These are phyloP conservation scores for Artomyces pyxidatus DNA, from an alignment of 768 basidiomycete genomes.

Conservation along the genomic window DNA sequence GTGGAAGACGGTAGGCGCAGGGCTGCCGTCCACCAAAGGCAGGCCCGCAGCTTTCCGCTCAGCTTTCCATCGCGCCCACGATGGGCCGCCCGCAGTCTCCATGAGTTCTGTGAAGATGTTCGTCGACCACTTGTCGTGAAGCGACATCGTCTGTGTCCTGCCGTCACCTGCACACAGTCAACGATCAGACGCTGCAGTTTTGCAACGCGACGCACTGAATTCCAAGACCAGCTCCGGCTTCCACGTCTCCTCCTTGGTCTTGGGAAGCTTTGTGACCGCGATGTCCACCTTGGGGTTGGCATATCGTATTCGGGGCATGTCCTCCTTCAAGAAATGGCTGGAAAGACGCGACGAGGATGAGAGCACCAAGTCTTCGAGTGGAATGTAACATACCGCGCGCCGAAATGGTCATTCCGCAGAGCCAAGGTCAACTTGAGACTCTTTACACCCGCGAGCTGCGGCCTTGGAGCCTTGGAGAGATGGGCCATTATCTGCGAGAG, in stretches of 20 bases:
- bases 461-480: constrained; percentile 44
- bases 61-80: constrained; percentile 50
- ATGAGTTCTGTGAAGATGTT: constrained; percentile 63
- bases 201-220: constrained; percentile 44
- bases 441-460: constrained; percentile 40
- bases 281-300: constrained; percentile 64
- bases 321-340: constrained; percentile 74
- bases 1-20: too few species aligned
- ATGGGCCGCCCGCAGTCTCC: constrained; percentile 51
- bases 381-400: constrained; percentile 47
- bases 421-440: constrained; percentile 50
- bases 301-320: constrained; percentile 71
- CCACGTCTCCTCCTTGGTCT: constrained; percentile 48
- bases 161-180: constrained; percentile 39
- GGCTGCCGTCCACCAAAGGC: constrained; percentile 33
- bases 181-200: not conserved
- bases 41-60: constrained; percentile 38
- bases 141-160: constrained; percentile 35
- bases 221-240: constrained; percentile 51
- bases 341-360: not conserved
- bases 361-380: not conserved
- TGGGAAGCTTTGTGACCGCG: constrained; percentile 44
- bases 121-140: constrained; percentile 64
- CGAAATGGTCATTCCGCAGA: constrained; percentile 62
- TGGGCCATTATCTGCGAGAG: constrained; percentile 45